These are phyloP conservation scores for Hymenoscyphus fructigenus DNA, from an alignment of 2,329 filamentous ascomycete genomes.

Conservation along the genomic window DNA sequence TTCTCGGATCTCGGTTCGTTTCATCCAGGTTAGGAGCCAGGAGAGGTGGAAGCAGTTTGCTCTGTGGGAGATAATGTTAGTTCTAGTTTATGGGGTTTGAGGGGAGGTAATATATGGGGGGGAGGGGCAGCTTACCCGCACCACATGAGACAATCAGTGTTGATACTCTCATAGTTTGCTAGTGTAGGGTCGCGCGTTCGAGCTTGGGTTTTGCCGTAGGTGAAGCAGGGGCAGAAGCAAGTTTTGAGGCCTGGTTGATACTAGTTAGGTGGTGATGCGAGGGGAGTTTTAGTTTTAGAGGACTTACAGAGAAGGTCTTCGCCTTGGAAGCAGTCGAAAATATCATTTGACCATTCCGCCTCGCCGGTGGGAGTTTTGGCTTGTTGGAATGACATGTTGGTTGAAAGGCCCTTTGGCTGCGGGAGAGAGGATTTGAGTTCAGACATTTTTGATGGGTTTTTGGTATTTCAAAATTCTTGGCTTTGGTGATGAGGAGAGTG, in stretches of 20 bases:
- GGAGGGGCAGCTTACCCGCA: conserved; percentile 18
- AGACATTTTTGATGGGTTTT: conserved; percentile 7
- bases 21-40: conserved; percentile 23
- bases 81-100: not conserved
- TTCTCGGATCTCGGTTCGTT: conserved; percentile 26
- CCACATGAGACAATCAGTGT: conserved; percentile 28
- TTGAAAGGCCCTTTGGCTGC: conserved; percentile 8
- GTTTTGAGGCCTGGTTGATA: conserved; percentile 27
- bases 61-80: not conserved
- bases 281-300: not conserved
- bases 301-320: conserved; percentile 27
- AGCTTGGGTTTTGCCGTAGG: conserved; percentile 30
- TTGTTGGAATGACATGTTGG: conserved; percentile 11
- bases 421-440: conserved; percentile 18
- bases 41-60: conserved; percentile 8
- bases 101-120: not conserved
- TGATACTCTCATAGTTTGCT: conserved; percentile 27
- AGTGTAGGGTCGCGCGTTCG: conserved; percentile 30
- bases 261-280: not conserved
- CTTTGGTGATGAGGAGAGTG: not conserved
- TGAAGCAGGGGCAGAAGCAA: conserved; percentile 32
- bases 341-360: conserved; percentile 23
- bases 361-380: conserved; percentile 16
- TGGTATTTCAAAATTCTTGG: not conserved
- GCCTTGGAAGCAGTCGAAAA: conserved; percentile 29